These are phyloP conservation scores for Fusarium oxysporum DNA, from an alignment of 2,329 filamentous ascomycete species.

Conservation along the genomic window DNA sequence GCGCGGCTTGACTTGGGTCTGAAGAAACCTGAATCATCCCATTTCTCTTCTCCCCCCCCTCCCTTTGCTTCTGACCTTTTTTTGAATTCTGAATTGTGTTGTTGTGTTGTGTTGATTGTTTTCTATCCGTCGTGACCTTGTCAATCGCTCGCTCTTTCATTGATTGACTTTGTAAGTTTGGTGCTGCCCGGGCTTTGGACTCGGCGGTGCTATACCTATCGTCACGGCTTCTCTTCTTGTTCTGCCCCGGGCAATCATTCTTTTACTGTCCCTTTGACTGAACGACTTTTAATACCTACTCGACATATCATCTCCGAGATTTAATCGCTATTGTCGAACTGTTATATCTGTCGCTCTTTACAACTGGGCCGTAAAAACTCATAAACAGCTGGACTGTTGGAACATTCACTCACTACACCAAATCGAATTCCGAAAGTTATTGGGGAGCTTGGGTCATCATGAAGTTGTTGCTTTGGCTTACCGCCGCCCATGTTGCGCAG, in stretches of 20 bases:
- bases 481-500: conserved; percentile 36
- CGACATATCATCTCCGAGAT: not conserved
- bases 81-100: conserved; percentile 16
- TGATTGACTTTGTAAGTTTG: conserved; percentile 12
- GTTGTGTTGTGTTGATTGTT: conserved; percentile 19
- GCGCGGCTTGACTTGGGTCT: conserved; percentile 5
- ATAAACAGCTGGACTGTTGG: conserved; percentile 46
- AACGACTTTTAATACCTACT: conserved; percentile 12
- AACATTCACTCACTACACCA: conserved; percentile 18
- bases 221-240: conserved; percentile 26
- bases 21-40: conserved; percentile 32
- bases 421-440: conserved; percentile 11
- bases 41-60: conserved; percentile 29
- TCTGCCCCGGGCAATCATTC: conserved; percentile 42
- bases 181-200: conserved; percentile 33
- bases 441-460: conserved; percentile 12
- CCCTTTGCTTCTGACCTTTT: conserved; percentile 24
- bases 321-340: not conserved
- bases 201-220: conserved; percentile 10
- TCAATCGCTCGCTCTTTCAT: conserved; percentile 33
- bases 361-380: not conserved
- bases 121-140: conserved; percentile 20
- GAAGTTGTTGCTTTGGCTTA: conserved; percentile 34
- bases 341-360: conserved; percentile 23
- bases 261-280: conserved; percentile 8